These are phyloP conservation scores for Carex cristatella DNA, from an alignment of 176 grass and related monocot genomes.

Conservation along the genomic window DNA sequence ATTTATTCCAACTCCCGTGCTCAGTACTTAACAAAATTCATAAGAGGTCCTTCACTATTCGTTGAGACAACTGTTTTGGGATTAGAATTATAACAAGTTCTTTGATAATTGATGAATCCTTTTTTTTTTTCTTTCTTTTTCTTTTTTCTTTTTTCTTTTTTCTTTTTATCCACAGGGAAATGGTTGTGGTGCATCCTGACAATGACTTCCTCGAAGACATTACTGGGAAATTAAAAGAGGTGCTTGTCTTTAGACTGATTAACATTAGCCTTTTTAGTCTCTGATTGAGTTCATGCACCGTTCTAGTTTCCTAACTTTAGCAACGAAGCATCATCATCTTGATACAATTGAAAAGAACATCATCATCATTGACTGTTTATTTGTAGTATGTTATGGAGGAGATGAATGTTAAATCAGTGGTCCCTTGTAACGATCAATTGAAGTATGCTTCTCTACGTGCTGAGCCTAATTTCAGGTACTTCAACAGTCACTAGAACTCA, in stretches of 20 bases:
- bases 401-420: constrained; percentile 85
- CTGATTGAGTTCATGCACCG: neutral
- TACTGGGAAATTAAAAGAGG: constrained; percentile 89
- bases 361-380: constrained; percentile 23
- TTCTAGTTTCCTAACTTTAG: neutral
- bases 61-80: neutral
- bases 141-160: too few species aligned
- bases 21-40: neutral
- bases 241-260: constrained; percentile 32
- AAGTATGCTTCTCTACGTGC: constrained; percentile 78
- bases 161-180: constrained; percentile 53
- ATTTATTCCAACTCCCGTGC: neutral
- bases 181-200: constrained; percentile 95
- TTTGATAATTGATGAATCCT: constrained; percentile 19
- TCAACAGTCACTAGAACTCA: constrained; percentile 13
- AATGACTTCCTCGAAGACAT: constrained; percentile 92
- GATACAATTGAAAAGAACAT: constrained; percentile 17
- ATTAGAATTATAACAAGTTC: constrained; percentile 26
- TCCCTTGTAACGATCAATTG: constrained; percentile 87
- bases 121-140: neutral
- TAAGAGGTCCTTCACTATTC: neutral
- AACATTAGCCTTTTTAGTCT: constrained; percentile 4
- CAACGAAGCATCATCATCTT: neutral
- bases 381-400: constrained; percentile 99
- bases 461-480: constrained; percentile 98